Evolutionary conservation across 805 yeast species (phyloP), one percentile per base, ranked within the genome.

Genomic region (Scheffersomyces stipitis): DNA sequence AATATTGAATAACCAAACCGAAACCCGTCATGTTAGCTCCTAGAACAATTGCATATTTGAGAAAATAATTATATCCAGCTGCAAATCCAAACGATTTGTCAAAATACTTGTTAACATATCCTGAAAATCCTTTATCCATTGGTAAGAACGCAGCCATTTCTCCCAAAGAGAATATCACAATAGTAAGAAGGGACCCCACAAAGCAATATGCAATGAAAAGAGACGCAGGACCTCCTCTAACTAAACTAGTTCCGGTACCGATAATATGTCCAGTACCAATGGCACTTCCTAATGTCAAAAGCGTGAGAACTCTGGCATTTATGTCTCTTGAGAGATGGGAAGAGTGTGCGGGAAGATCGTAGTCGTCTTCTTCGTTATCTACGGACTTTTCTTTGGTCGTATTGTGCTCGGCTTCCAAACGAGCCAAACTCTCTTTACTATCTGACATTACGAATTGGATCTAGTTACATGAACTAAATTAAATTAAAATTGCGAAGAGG

Each of bases 311-410:
- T 15, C 44, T 24, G 17, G 41, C 15, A n/a, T 32, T 36, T 20
- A 20, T 20, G 10, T 20, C 24, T 7, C 24, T 7, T 7, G 24
- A 7, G 24, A 20, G 24, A 20, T 20, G 24, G 10, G 24, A 30
- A 35, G 23, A 15, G 8, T 26, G 34, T 14, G 51, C 34, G 34
- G 51, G 49, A 10, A 36, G 44, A 7, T 36, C 44, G 32, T 47
- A 52, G 5, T 37, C 18, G 15, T 30, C 31, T 15, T 34, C 27
- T 9, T 27, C 26, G 40, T 17, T 17, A 28, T 28, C 4, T 17
- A 16, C 13, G 28, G 28, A n/a, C 26, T 28, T 30, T 26, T 26
- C 32, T 28, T 32, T 34, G 13, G 10, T 30, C 22, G 28, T n/a
- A 28, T 23, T 33, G 20, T 31, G 10, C 29, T 35, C 14, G 31